Conservation (phyloP, 495 filamentous ascomycete species). For the Penicillium goetzii region DNA sequence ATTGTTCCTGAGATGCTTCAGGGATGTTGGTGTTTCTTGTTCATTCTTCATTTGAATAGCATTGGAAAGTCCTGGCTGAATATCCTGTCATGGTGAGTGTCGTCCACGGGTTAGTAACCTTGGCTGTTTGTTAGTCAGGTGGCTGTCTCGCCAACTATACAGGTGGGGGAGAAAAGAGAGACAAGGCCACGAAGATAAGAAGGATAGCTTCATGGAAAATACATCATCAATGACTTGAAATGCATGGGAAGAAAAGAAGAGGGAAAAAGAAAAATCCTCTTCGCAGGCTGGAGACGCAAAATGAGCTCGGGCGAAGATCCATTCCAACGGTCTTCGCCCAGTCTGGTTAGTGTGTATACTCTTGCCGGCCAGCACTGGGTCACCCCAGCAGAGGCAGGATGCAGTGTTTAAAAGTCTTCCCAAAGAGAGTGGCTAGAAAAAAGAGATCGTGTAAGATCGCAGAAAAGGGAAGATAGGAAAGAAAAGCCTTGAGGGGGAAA, state of each 20-base stretch:
- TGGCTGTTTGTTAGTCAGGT: conserved; percentile 5
- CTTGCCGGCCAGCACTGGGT: background rate
- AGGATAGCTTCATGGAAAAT: background rate
- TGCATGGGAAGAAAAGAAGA: conserved; percentile 9
- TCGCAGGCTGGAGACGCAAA: conserved; percentile 6
- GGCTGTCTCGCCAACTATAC: background rate
- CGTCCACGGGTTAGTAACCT: background rate
- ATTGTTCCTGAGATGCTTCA: background rate
- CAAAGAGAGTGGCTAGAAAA: background rate
- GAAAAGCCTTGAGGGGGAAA: conserved; percentile 14
- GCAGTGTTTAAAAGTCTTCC: background rate
- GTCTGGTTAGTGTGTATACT: conserved; percentile 37
- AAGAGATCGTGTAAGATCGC: background rate
- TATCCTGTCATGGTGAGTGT: background rate
- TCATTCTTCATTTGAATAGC: background rate
- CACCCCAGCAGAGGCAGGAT: background rate
- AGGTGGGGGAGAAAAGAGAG: background rate
- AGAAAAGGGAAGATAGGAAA: background rate
- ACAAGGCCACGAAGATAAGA: background rate
- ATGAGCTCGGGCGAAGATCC: conserved; percentile 30
- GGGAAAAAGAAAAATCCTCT: conserved; percentile 9
- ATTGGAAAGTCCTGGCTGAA: background rate
- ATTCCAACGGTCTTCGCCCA: conserved; percentile 40
- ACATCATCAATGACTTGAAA: background rate
- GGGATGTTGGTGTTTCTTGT: background rate